Percentiles rank a stretch among this genome's conserved stretches.
phyloP scores from a whole-genome alignment of 495 filamentous ascomycete genomes.

The Schizothecium vesticola region DNA sequence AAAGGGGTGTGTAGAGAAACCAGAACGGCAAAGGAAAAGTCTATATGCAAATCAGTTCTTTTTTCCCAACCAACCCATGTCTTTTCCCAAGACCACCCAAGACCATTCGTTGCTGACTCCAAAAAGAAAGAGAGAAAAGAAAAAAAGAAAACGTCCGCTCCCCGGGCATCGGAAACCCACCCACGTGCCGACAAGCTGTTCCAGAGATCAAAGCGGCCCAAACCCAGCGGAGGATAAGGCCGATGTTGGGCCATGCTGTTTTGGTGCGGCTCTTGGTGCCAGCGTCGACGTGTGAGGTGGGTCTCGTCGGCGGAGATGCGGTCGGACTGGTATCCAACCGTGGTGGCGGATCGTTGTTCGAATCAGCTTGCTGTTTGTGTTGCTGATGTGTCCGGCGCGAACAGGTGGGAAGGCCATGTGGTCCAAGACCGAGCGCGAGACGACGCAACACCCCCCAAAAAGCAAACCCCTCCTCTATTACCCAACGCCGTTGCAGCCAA shows the following conservation, averaged over 20 bases:
- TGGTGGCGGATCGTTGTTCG: conserved; percentile 11
- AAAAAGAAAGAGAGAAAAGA: background rate
- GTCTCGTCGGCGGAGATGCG: conserved; percentile 11
- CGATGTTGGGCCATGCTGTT: background rate
- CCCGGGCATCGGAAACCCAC: conserved; percentile 8
- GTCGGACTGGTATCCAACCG: background rate
- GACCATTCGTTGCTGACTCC: conserved; percentile 14
- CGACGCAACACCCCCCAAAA: conserved; percentile 20
- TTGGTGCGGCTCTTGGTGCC: conserved; percentile 1
- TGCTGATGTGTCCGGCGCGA: conserved; percentile 15
- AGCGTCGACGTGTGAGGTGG: conserved; percentile 13
- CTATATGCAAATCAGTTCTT: conserved; percentile 41
- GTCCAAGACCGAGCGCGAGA: conserved; percentile 7
- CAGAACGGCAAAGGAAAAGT: conserved; percentile 33
- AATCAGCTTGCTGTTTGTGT: conserved; percentile 16
- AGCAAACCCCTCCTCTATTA: conserved; percentile 27
- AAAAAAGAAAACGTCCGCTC: background rate
- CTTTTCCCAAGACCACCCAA: conserved; percentile 32
- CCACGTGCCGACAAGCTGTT: background rate
- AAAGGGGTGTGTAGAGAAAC: conserved; percentile 11
- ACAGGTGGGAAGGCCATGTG: conserved; percentile 12
- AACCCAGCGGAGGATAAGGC: background rate
- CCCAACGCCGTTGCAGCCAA: conserved; percentile 33
- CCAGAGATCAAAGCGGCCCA: conserved; percentile 9
- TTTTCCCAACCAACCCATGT: conserved; percentile 32